These are phyloP conservation scores for Avena insularis DNA, from an alignment of 176 grass and related monocot genomes.

Conservation along the genomic window DNA sequence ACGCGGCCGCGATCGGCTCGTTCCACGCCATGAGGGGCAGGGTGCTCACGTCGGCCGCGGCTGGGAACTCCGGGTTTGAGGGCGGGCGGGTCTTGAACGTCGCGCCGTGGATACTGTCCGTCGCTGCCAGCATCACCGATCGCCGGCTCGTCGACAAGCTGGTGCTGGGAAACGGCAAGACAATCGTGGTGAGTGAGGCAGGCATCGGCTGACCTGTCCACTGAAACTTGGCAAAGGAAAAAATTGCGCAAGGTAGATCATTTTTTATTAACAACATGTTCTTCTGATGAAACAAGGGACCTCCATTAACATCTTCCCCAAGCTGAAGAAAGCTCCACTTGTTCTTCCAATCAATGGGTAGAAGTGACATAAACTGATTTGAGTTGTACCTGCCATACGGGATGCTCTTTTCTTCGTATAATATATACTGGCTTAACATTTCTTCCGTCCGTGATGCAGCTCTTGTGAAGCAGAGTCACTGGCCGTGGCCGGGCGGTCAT, in stretches of 20 bases:
- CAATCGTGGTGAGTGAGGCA: constrained; percentile 20
- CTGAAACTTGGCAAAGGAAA: background rate
- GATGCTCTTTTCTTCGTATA: background rate
- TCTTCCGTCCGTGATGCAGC: background rate
- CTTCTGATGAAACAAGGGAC: background rate
- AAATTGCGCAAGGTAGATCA: too few relatives aligned
- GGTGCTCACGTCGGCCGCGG: constrained; percentile 31
- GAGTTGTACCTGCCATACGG: background rate
- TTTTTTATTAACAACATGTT: background rate
- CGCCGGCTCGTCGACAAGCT: constrained; percentile 32
- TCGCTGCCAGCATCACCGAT: constrained; percentile 48
- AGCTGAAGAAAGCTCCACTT: background rate
- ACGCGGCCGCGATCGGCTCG: constrained; percentile 39
- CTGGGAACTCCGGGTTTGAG: constrained; percentile 6
- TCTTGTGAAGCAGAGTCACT: background rate
- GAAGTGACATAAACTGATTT: background rate
- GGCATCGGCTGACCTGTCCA: background rate
- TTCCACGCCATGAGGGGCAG: constrained; percentile 52
- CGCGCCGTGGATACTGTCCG: constrained; percentile 49
- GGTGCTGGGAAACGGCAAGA: constrained; percentile 39
- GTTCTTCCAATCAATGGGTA: background rate
- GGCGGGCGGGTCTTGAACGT: constrained; percentile 29
- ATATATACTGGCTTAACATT: background rate
- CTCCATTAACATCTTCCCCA: constrained; percentile 25
- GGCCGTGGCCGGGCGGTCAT: background rate